These are phyloP conservation scores for Pseudogymnoascus sp. DNA, from an alignment of 2,329 filamentous ascomycete genomes.

Conservation along the genomic window DNA sequence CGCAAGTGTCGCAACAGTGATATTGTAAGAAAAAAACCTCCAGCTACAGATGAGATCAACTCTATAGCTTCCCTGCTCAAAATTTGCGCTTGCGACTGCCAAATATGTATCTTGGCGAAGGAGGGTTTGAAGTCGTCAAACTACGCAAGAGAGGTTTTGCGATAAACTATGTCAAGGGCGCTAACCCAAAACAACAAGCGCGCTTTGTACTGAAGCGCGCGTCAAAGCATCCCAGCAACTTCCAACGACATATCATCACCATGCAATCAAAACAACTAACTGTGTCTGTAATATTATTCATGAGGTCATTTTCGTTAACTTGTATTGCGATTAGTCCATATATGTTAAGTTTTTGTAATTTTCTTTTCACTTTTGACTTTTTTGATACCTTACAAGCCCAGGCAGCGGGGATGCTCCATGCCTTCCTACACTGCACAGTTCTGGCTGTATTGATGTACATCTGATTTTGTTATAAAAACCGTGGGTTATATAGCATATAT, in stretches of 20 bases:
- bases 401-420: background rate
- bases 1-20: background rate
- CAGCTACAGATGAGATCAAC: background rate
- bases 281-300: background rate
- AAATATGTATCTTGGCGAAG: background rate
- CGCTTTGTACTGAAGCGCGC: constrained; percentile 1
- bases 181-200: constrained; percentile 5
- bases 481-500: background rate
- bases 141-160: constrained; percentile 1
- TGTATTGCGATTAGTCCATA: background rate
- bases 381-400: background rate
- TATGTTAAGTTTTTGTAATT: background rate
- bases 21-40: background rate
- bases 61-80: background rate
- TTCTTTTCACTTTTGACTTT: background rate
- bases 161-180: constrained; percentile 3
- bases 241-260: constrained; percentile 2
- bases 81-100: background rate
- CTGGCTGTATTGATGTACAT: background rate
- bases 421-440: background rate
- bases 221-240: background rate
- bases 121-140: background rate
- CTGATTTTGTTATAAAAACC: background rate
- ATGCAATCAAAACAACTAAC: background rate
- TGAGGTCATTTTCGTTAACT: background rate